Percentiles rank a stretch among this genome's conserved stretches.
Conservation (phyloP, 768 basidiomycete species). For the Mycena alexandri region DNA sequence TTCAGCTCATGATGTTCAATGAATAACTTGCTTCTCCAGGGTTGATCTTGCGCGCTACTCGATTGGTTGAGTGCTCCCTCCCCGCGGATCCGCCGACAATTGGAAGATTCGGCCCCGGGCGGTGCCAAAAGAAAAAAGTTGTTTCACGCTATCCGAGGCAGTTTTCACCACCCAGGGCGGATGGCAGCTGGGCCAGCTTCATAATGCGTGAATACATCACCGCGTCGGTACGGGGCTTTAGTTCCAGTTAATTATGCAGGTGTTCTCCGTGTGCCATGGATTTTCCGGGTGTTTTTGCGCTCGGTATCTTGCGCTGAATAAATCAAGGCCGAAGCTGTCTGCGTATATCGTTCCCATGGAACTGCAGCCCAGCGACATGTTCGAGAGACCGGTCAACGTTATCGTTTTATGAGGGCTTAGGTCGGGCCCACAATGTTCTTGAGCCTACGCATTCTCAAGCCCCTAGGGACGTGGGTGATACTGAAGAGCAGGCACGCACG, state of each 20-base stretch:
- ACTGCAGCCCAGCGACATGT: background rate
- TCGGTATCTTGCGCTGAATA: slow-evolving; percentile 3
- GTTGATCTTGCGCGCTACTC: too few species aligned
- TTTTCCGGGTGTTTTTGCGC: background rate
- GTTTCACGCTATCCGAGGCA: too few species aligned
- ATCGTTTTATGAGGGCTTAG: slow-evolving; percentile 3
- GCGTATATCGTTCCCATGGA: background rate
- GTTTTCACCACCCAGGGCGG: too few species aligned
- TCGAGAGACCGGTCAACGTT: slow-evolving; percentile 5
- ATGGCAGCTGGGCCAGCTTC: background rate
- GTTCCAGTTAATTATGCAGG: background rate
- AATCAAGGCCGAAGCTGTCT: background rate
- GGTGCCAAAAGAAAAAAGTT: too few species aligned
- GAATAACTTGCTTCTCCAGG: too few species aligned
- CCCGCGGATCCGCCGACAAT: too few species aligned
- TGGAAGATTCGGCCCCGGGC: too few species aligned
- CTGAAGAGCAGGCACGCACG: too few species aligned
- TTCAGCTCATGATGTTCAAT: too few species aligned
- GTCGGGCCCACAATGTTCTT: background rate
- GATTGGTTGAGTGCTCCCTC: too few species aligned
- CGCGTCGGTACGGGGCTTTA: background rate
- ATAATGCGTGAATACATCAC: slow-evolving; percentile 4
- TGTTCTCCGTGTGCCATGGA: background rate
- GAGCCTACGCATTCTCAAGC: background rate
- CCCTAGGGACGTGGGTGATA: background rate